Percentiles rank a stretch among this genome's conserved stretches.
These are phyloP conservation scores for Nakazawaea pomicola DNA, from an alignment of 805 yeast genomes.

Conservation along the genomic window DNA sequence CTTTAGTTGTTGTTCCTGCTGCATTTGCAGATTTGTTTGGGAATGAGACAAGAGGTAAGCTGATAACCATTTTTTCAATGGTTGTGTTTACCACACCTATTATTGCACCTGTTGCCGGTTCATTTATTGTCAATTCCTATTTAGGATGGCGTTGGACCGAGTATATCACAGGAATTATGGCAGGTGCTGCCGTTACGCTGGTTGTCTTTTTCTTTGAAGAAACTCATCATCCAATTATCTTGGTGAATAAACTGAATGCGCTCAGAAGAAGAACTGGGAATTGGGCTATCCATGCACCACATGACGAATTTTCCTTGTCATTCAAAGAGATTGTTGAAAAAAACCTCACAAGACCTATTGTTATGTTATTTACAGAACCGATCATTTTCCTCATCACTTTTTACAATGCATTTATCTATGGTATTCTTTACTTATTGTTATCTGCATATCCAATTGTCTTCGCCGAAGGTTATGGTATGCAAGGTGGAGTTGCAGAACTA, in stretches of 20 bases:
- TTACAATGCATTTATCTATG: slow-evolving; percentile 77
- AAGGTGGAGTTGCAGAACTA: slow-evolving; percentile 62
- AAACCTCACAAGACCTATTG: slow-evolving; percentile 62
- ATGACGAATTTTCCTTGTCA: slow-evolving; percentile 55
- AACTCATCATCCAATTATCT: slow-evolving; percentile 66
- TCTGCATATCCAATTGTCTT: slow-evolving; percentile 77
- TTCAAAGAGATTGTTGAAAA: slow-evolving; percentile 56
- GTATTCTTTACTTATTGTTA: slow-evolving; percentile 67
- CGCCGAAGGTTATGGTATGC: slow-evolving; percentile 53
- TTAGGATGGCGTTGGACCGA: slow-evolving; percentile 85
- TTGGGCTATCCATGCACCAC: slow-evolving; percentile 80
- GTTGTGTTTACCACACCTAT: slow-evolving; percentile 78
- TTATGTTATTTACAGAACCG: slow-evolving; percentile 67
- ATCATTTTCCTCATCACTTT: slow-evolving; percentile 62
- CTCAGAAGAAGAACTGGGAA: slow-evolving; percentile 67
- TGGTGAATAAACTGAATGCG: slow-evolving; percentile 55
- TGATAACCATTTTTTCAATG: slow-evolving; percentile 65
- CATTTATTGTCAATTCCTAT: slow-evolving; percentile 53
- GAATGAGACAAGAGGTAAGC: slow-evolving; percentile 64
- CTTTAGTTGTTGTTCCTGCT: slow-evolving; percentile 83
- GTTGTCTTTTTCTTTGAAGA: slow-evolving; percentile 50
- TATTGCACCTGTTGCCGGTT: slow-evolving; percentile 75
- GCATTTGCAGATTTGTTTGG: slow-evolving; percentile 78
- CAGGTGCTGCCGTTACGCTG: slow-evolving; percentile 34
- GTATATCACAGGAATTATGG: slow-evolving; percentile 64